Percentiles rank a stretch among this genome's conserved stretches.
Evolutionary conservation across 768 basidiomycete species (phyloP).

Genomic region (Lactarius psammicola): DNA sequence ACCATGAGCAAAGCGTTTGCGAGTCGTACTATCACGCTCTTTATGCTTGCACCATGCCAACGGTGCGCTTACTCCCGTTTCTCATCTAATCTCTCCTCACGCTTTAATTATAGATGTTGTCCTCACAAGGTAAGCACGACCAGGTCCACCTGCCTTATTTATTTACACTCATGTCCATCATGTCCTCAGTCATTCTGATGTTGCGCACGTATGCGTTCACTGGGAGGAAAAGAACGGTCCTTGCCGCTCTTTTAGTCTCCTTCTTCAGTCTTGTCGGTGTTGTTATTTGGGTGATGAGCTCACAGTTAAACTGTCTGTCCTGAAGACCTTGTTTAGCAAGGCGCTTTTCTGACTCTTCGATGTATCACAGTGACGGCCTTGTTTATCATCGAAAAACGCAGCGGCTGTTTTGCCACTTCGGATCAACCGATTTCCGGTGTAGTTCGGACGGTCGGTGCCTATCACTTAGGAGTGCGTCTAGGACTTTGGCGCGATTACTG

Average conservation of each 20-base stretch:
- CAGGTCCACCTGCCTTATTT: neutral
- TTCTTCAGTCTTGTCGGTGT: slow-evolving; percentile 11
- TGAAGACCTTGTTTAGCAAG: neutral
- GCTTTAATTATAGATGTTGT: slow-evolving; percentile 9
- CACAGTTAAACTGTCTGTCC: slow-evolving; percentile 11
- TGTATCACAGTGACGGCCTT: slow-evolving; percentile 11
- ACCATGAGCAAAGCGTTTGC: slow-evolving; percentile 13
- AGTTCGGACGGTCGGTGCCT: slow-evolving; percentile 3
- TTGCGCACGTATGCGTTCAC: slow-evolving; percentile 26
- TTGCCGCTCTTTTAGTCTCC: slow-evolving; percentile 5
- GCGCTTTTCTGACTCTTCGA: neutral
- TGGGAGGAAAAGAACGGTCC: slow-evolving; percentile 7
- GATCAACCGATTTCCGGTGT: neutral
- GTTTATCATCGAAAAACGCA: slow-evolving; percentile 4
- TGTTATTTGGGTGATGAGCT: slow-evolving; percentile 16
- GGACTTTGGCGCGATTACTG: neutral
- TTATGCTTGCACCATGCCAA: slow-evolving; percentile 16
- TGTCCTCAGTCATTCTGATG: slow-evolving; percentile 27
- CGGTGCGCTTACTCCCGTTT: slow-evolving; percentile 9
- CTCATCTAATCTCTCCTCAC: neutral
- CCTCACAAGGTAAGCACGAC: slow-evolving; percentile 18
- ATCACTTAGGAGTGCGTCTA: slow-evolving; percentile 24
- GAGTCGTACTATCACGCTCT: slow-evolving; percentile 8
- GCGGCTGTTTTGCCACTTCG: slow-evolving; percentile 20
- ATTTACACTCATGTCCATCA: neutral